Percentiles rank a stretch among this genome's conserved stretches.
Evolutionary conservation across 352 stramenopile genomes (phyloP).

Genomic region (Pythium utonaiense): DNA sequence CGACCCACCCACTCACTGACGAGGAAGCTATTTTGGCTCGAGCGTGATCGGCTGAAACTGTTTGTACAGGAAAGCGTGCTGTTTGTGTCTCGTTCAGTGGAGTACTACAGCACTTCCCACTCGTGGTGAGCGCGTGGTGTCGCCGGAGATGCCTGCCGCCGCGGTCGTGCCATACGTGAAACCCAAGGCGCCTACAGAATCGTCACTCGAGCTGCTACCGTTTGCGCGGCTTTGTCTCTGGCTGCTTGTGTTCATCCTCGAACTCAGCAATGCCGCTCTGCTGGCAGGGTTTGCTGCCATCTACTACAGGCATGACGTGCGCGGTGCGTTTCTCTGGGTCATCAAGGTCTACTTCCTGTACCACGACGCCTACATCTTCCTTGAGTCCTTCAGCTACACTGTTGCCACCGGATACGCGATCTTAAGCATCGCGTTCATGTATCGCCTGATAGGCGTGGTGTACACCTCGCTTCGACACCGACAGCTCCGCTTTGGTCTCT

Average conservation of each 20-base stretch:
- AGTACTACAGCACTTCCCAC: too few relatives aligned
- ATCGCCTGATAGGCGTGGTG: neutral
- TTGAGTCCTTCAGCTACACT: neutral
- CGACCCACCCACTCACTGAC: too few relatives aligned
- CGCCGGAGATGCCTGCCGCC: too few relatives aligned
- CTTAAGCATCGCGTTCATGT: neutral
- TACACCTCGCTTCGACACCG: neutral
- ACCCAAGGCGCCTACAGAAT: too few relatives aligned
- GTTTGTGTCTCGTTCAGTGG: too few relatives aligned
- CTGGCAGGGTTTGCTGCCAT: neutral
- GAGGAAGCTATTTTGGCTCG: too few relatives aligned
- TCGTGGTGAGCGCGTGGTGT: too few relatives aligned
- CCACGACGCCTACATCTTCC: slow-evolving; percentile 6
- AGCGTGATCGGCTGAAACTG: too few relatives aligned
- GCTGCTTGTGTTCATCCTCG: slow-evolving; percentile 8
- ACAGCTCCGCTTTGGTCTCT: slow-evolving; percentile 9
- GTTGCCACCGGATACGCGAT: neutral
- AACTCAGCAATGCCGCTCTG: slow-evolving; percentile 2
- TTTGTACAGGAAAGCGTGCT: too few relatives aligned
- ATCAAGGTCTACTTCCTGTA: slow-evolving; percentile 14
- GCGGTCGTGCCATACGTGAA: too few relatives aligned
- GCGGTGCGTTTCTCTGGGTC: slow-evolving; percentile 7
- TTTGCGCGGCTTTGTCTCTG: neutral
- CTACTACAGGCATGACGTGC: slow-evolving; percentile 6
- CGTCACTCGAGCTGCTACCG: neutral